Evolutionary conservation across 2,329 filamentous ascomycete species (phyloP), one percentile per base, ranked within the genome.

Genomic region (Ascochyta rabiei): DNA sequence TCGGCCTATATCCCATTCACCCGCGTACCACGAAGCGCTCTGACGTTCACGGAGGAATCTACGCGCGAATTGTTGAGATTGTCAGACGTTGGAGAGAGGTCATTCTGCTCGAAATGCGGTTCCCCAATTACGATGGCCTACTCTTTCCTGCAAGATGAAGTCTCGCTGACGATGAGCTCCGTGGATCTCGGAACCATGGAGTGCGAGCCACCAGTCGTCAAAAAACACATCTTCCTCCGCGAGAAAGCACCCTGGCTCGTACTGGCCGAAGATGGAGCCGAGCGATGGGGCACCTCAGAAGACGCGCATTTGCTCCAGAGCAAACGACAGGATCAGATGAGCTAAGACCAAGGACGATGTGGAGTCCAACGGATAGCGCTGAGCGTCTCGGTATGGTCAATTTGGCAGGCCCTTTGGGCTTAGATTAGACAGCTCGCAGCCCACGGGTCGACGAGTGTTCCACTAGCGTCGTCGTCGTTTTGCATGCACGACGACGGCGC

Each of bases 61-160:
- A 72, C 68, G 0, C 64, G 70, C 15, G 75, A 67, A 28, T 66
- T 61, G 6, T 66, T 75, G 33, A 66, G 57, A 19, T 73, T 79
- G 12, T 79, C 76, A 21, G 67, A 75, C 1, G 57, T 69, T n/a
- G 80, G 78, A 16, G 73, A 75, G 10, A 72, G 80, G 28, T 75
- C 71, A 0, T 79, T 78, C 56, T 83, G 80, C 69, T 71, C 74
- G 18, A 68, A 64, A 12, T 82, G 81, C 55, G 80, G 80, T 16
- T 76, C 76, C 26, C 79, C 75, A 15, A 69, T 83, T 31, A 76
- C 69, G 6, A 81, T 82, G 75, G 59, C 54, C 24, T 79, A 79
- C 49, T 56, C 72, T 18, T 70, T 64, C 15, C 62, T 72, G 10
- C 61, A 68, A 8, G 69, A 73, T 9, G 42, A 30, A 0, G 73